A percentile compares a stretch with the other conserved stretches of the same genome.
These are phyloP conservation scores for Solanum pimpinellifolium DNA, from an alignment of 257 asterid species.

Conservation along the genomic window DNA sequence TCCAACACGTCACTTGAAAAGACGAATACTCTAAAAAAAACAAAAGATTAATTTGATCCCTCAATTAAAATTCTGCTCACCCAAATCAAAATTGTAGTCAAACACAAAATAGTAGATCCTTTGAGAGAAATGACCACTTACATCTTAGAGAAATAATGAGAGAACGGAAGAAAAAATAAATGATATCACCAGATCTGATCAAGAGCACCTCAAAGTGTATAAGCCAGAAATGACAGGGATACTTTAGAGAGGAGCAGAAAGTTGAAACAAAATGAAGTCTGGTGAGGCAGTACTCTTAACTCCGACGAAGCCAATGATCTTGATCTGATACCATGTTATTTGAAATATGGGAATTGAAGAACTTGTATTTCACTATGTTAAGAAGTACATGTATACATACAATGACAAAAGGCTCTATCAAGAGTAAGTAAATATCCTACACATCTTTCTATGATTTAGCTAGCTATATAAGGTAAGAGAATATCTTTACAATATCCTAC, in stretches of 20 bases:
- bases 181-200: neutral
- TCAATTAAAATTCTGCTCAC: neutral
- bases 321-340: neutral
- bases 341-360: neutral
- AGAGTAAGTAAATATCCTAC: neutral
- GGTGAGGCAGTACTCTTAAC: neutral
- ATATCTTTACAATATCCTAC: too few species aligned
- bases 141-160: neutral
- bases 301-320: neutral
- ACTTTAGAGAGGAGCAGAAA: neutral
- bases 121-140: neutral
- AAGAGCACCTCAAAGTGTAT: neutral
- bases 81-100: neutral
- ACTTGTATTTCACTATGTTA: neutral
- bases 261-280: neutral
- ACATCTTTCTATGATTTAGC: neutral
- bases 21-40: too few species aligned
- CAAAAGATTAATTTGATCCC: neutral
- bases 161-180: neutral
- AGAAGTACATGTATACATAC: neutral
- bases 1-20: too few species aligned
- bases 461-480: too few species aligned
- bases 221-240: too few species aligned
- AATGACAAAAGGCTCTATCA: neutral
- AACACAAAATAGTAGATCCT: neutral